Evolutionary conservation across 257 asterid species (phyloP), one percentile per base, ranked within the genome.

Genomic region (Forsythia suspensa): DNA sequence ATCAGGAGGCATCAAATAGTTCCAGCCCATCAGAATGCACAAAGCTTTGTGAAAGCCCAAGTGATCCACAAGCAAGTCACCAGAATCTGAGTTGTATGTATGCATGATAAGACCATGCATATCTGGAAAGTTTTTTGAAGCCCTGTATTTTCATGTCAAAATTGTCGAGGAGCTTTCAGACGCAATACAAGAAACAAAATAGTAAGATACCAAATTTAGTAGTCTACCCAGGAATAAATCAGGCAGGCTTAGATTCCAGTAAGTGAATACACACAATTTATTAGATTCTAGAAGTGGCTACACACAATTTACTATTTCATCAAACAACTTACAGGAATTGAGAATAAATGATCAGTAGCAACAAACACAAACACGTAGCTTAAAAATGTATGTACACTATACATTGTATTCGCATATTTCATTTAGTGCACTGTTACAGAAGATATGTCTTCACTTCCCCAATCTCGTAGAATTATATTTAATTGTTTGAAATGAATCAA

Each of bases 21-120:
- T 92, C 99, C 99, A 96, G 65, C 98, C 97, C 98, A 92, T 92
- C 82, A 96, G 84, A 88, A 94, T 77, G 91, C 98, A 96, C 85
- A 92, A 77, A 77, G 98, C 96, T 85, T 93, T 94, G 86, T 96
- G 97, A 76, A 94, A 91, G 80, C 89, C 99, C 87, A 92, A 87
- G 90, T 96, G 99, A 79, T 96, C 96, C 88, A 90, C 94, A 75
- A 83, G 75, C 82, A 86, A 83, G 77, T 87, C 94, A 63, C 87
- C 87, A 78, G 61, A 85, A 80, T 94, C 97, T 59, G 91, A 76
- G 89, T 84, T 80, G 97, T 92, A 92, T 13, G 94, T 84, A 65
- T 96, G 99, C 95, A 96, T 90, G 88, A 92, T 83, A 82, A 94
- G 96, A 83, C 89, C 84, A 86, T 96, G 99, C 82, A 87, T 86